Evolutionary conservation across 179 eudicot species (phyloP).

Genomic region (Pouteria campechiana): DNA sequence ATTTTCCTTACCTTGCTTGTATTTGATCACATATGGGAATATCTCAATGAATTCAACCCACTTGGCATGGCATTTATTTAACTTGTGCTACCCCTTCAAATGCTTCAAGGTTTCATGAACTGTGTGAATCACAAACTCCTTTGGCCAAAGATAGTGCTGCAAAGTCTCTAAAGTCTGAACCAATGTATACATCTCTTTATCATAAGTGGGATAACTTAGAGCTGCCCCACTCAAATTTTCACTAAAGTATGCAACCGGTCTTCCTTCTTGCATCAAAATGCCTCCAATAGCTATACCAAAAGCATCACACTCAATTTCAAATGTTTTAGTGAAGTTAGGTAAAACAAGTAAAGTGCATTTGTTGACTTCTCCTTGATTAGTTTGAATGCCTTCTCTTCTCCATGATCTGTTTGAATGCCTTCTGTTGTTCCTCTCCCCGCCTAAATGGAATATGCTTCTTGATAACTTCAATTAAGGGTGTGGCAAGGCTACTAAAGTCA

Average conservation of each 20-base stretch:
- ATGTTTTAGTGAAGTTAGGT: neutral
- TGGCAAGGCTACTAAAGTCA: neutral
- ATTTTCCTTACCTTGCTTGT: conserved; percentile 9
- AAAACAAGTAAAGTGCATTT: neutral
- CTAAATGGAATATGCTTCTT: conserved; percentile 1
- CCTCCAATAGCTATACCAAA: neutral
- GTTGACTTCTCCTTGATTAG: neutral
- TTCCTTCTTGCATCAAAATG: neutral
- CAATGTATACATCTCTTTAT: neutral
- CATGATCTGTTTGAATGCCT: neutral
- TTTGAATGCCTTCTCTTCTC: neutral
- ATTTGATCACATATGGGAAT: neutral
- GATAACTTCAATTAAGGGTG: neutral
- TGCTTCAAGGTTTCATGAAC: conserved; percentile 4
- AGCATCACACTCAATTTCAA: conserved; percentile 5
- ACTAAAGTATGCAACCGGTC: conserved; percentile 5
- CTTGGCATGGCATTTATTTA: neutral
- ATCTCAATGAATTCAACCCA: neutral
- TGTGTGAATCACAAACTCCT: neutral
- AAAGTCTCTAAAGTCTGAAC: neutral
- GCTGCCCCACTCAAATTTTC: conserved; percentile 1
- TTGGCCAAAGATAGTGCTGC: neutral
- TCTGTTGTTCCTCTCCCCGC: neutral
- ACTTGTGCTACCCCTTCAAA: neutral
- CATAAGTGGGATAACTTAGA: neutral